phyloP scores from a whole-genome alignment of 495 filamentous ascomycete species.

The Penicillium riverlandense region DNA sequence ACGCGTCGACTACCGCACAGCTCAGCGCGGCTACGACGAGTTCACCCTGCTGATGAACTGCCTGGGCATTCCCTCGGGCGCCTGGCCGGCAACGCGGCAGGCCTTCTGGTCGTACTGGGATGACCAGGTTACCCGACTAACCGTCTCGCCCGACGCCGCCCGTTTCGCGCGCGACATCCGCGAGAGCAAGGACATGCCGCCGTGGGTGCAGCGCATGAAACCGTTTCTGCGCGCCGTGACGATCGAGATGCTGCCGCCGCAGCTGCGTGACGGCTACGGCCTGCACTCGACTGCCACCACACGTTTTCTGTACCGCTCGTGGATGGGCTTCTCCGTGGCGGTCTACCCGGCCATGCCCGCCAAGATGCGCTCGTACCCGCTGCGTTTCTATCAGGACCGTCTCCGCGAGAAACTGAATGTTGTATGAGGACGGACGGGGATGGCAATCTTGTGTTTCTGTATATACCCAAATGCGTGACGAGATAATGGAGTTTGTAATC shows the following conservation, averaged over 20 bases:
- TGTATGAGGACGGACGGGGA: conserved; percentile 7
- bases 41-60: conserved; percentile 24
- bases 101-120: conserved; percentile 39
- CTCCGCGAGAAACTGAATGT: conserved; percentile 23
- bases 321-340: conserved; percentile 29
- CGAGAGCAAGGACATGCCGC: conserved; percentile 20
- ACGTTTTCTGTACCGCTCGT: conserved; percentile 24
- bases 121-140: conserved; percentile 21
- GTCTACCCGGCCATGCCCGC: conserved; percentile 35
- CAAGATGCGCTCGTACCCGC: conserved; percentile 22
- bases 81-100: conserved; percentile 26
- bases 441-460: not conserved
- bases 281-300: conserved; percentile 25
- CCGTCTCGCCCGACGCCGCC: conserved; percentile 26
- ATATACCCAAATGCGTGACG: conserved; percentile 2
- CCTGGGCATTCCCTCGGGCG: conserved; percentile 20
- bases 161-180: conserved; percentile 25
- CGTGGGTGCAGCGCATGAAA: conserved; percentile 27
- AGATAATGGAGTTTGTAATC: not conserved
- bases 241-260: conserved; percentile 36
- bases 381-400: conserved; percentile 24
- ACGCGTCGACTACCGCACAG: conserved; percentile 25
- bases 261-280: conserved; percentile 32
- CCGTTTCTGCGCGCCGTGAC: conserved; percentile 27
- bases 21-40: conserved; percentile 30